These are phyloP conservation scores for Ceriops decandra DNA, from an alignment of 345 rosid species.

Conservation along the genomic window DNA sequence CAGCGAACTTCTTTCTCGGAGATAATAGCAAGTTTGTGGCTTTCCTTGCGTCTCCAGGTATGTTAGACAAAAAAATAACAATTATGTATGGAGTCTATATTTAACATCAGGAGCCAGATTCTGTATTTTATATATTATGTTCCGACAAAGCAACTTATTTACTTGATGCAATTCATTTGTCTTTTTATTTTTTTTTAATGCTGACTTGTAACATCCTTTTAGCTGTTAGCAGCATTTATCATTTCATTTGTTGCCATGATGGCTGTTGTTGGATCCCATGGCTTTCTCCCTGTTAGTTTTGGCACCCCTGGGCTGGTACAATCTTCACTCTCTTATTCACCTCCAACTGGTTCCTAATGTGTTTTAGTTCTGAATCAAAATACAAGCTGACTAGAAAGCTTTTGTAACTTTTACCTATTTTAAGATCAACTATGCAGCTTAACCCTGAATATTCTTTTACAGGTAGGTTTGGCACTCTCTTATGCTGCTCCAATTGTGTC, in stretches of 20 bases:
- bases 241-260: conserved; percentile 68
- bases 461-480: conserved; percentile 93
- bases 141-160: neutral
- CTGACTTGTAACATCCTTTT: conserved; percentile 23
- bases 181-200: neutral
- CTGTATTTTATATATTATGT: neutral
- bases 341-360: conserved; percentile 2
- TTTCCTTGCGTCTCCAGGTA: conserved; percentile 97
- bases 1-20: conserved; percentile 82
- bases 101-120: neutral
- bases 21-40: conserved; percentile 85
- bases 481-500: conserved; percentile 90
- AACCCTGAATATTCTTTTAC: conserved; percentile 17
- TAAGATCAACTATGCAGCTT: neutral
- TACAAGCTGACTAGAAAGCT: neutral
- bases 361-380: neutral
- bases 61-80: neutral
- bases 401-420: neutral
- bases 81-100: neutral
- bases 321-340: conserved; percentile 10
- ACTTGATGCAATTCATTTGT: neutral
- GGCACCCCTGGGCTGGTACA: conserved; percentile 93
- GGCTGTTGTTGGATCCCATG: conserved; percentile 71
- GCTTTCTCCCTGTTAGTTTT: conserved; percentile 56
- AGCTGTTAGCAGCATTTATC: conserved; percentile 76